Base-by-base conservation (phyloP, 1,284 basidiomycete genomes). In the Irpex sp. region DNA sequence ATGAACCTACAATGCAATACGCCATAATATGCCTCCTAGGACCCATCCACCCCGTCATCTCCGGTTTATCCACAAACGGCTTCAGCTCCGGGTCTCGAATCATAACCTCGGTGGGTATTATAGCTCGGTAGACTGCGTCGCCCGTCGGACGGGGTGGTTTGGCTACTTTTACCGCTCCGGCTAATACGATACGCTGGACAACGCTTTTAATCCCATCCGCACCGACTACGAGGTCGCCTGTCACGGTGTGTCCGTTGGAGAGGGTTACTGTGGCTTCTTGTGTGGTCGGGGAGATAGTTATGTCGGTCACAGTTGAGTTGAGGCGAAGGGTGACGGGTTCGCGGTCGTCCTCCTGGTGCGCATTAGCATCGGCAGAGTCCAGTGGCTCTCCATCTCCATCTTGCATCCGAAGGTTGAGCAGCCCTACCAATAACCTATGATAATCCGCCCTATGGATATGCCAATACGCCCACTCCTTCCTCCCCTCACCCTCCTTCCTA, bases 361-460 rank as follows among this genome's bases (percentile, higher is more conserved):
- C 12, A 49, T n/a, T 10, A 12, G 39, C 39, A 42, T 42, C 39
- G 39, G 39, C 12, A 42, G 39, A n/a, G 4, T 42, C 39, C 12
- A 42, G 39, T 12, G 14, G 39, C 14, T 12, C 16, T 1, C 18
- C 18, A 19, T 51, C 9, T 51, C n/a, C 14, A 51, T 23, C 48
- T 23, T 45, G 39, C n/a, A 45, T 8, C 0, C 48, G 48, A 10
- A 51, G 18, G 6, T 51, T 51, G n/a, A 51, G 18, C 33, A 81
- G 74, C 21, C 81, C 80, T 61, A 77, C 78, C 10, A 87, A 72
- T 14, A 84, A 71, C 7, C 75, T 69, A 64, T 84, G 80, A 45
- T 88, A 77, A 58, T 85, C 82, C 7, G 82, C 82, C 58, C 86
- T 82, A 77, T 88, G 76, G 56, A 79, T 71, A 62, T 81, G 78